Percentiles rank a stretch among this genome's conserved stretches.
phyloP scores from a whole-genome alignment of 176 grass and related monocot genomes.

The Secale cereale region DNA sequence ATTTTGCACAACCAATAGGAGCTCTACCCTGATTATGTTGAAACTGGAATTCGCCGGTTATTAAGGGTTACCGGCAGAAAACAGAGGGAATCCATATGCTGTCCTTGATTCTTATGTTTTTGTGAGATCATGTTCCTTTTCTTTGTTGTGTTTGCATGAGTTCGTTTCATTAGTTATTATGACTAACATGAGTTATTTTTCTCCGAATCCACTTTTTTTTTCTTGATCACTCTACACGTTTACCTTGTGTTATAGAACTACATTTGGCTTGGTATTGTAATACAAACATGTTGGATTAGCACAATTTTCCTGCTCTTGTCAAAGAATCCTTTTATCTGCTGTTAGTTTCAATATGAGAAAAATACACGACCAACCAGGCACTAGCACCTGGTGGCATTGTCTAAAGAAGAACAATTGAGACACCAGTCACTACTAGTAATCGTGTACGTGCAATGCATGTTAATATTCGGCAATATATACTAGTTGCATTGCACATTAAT shows the following conservation, averaged over 20 bases:
- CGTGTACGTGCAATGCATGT: too few species aligned
- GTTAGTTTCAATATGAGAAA: not conserved
- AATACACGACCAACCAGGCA: not conserved
- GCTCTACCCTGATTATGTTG: not conserved
- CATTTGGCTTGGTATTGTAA: not conserved
- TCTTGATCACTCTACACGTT: not conserved
- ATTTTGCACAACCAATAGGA: not conserved
- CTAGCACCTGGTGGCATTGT: not conserved
- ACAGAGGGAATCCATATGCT: not conserved
- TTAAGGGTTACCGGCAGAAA: not conserved
- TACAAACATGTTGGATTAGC: not conserved
- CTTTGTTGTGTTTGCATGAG: not conserved
- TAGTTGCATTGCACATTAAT: too few species aligned
- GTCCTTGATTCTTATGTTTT: not conserved
- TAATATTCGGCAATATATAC: too few species aligned
- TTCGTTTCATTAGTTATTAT: not conserved
- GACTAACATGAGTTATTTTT: not conserved
- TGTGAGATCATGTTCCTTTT: not conserved
- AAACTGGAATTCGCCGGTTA: not conserved
- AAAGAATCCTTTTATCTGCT: not conserved
- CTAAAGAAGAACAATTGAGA: not conserved
- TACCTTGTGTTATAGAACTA: not conserved
- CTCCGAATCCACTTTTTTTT: not conserved
- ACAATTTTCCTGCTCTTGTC: not conserved
- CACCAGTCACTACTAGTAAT: not conserved